These are phyloP conservation scores for Aureobasidium musti DNA, from an alignment of 2,329 filamentous ascomycete genomes.

Conservation along the genomic window DNA sequence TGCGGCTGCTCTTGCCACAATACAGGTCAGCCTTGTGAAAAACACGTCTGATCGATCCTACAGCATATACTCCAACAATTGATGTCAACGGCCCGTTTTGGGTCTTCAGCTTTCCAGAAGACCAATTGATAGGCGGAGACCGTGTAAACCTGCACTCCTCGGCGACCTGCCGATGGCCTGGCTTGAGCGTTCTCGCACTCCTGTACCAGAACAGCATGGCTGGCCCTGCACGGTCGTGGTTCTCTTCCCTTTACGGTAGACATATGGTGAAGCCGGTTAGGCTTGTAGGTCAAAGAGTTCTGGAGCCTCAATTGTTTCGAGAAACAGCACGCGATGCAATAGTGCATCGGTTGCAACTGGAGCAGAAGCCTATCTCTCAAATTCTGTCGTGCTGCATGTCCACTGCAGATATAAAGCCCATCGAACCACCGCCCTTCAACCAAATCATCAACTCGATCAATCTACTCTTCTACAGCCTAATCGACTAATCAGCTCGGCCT, in stretches of 20 bases:
- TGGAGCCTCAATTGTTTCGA: constrained; percentile 23
- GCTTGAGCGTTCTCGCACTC: constrained; percentile 5
- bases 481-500: constrained; percentile 9
- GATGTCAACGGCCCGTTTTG: constrained; percentile 23
- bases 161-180: constrained; percentile 13
- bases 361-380: constrained; percentile 3
- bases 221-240: constrained; percentile 25
- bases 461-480: constrained; percentile 25
- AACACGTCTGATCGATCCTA: neutral
- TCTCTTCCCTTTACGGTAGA: constrained; percentile 17
- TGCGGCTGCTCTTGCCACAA: neutral
- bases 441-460: constrained; percentile 28
- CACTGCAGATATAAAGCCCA: constrained; percentile 20
- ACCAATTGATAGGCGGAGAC: neutral
- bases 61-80: constrained; percentile 28
- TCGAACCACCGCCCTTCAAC: constrained; percentile 15
- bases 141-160: constrained; percentile 16
- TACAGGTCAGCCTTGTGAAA: neutral
- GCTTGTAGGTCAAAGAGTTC: constrained; percentile 12
- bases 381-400: neutral
- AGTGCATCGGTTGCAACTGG: constrained; percentile 17
- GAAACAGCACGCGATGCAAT: constrained; percentile 25
- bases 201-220: constrained; percentile 20
- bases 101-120: constrained; percentile 8
- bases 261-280: constrained; percentile 17